Evolutionary conservation across 192 early-diverging fungal genomes (phyloP), one percentile per base, ranked within the genome.

Genomic region (Podila horticola): DNA sequence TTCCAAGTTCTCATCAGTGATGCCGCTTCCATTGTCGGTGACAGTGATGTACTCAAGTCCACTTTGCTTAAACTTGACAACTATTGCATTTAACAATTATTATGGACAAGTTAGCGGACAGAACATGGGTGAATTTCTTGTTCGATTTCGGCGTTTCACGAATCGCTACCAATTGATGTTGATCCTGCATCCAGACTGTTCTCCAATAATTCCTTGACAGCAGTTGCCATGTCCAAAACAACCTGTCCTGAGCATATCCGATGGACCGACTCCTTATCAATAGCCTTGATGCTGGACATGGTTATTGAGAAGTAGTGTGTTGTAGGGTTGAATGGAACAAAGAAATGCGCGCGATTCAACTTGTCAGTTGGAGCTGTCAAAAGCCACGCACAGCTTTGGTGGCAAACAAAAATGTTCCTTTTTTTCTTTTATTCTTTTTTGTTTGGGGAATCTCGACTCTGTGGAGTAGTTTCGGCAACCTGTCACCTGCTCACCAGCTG

Each of bases 121-220:
- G 33, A 52, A 59, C 33, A 36, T 66, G 9, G 41, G 15, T 45
- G 13, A 2, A 38, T 41, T 45, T 12, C 41, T 12, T 4, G 41
- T 45, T 45, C 15, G 8, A 13, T 1, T 45, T 45, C 20, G 15
- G 15, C 4, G 15, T 17, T 17, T 45, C 33, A 17, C 3, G 12
- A 17, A 15, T 67, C 6, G 22, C 45, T 85, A 89, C 90, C 87
- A 65, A 99, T 88, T 7, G 83, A 62, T 0, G 94, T 94, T 4
- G 98, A 91, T 0, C 90, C 86, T 0, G 98, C 95, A 72, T 99
- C 98, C 7, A 98, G 74, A 52, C 91, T 90, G 83, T 99, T 99
- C 71, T 99, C 98, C 33, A 99, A 77, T 9, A 99, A 87, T 77
- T 99, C 98, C 86, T 99, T 98, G 19, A 93, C 92, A 13, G 95